A percentile compares a stretch with the other conserved stretches of the same genome.
Conservation (phyloP, 768 basidiomycete species). For the Russula brevipes region DNA sequence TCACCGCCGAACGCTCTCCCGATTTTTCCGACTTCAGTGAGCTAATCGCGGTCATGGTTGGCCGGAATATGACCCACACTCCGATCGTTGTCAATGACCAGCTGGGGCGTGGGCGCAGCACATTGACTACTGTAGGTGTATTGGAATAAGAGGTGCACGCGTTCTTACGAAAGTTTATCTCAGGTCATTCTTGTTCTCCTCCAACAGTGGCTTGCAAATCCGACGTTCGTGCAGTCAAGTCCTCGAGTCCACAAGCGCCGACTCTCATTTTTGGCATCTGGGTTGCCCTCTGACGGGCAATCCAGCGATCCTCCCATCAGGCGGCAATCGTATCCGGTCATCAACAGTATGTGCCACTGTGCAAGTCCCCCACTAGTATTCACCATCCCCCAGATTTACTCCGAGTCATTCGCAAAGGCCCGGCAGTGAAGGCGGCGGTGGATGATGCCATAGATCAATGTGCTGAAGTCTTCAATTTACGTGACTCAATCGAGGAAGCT, state of each 20-base stretch:
- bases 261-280: constrained; percentile 42
- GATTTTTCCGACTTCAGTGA: constrained; percentile 71
- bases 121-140: constrained; percentile 69
- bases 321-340: constrained; percentile 73
- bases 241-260: constrained; percentile 37
- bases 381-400: constrained; percentile 53
- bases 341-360: constrained; percentile 63
- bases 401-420: constrained; percentile 81
- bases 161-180: not conserved
- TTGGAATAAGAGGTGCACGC: not conserved
- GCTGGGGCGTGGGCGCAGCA: constrained; percentile 87
- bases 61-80: constrained; percentile 59
- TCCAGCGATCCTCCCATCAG: constrained; percentile 29
- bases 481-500: constrained; percentile 83
- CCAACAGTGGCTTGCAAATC: constrained; percentile 67
- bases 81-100: constrained; percentile 95
- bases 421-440: constrained; percentile 77
- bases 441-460: constrained; percentile 88
- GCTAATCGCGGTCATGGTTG: constrained; percentile 72
- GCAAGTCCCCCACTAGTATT: constrained; percentile 10
- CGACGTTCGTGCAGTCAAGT: constrained; percentile 34
- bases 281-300: constrained; percentile 34
- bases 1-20: constrained; percentile 83
- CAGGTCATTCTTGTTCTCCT: constrained; percentile 81
- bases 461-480: constrained; percentile 73